Percentiles rank a stretch among this genome's conserved stretches.
These are phyloP conservation scores for Cryptococcus sp. DNA, from an alignment of 1,284 basidiomycete species.

Conservation along the genomic window DNA sequence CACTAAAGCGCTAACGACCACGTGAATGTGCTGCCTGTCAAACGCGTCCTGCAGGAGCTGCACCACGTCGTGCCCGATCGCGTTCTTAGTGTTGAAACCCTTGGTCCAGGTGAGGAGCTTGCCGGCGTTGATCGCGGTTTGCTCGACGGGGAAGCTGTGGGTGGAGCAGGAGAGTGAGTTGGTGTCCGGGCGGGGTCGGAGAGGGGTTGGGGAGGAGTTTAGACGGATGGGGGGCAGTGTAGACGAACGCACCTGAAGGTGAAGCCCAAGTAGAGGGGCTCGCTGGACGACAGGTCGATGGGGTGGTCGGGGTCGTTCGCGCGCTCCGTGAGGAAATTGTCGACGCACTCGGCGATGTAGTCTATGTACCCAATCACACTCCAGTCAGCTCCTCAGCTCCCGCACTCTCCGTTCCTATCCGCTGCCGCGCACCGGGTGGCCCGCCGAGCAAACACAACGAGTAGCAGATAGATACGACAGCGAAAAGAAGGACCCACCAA, in stretches of 20 bases:
- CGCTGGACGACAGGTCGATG: slow-evolving; percentile 39
- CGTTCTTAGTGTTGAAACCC: slow-evolving; percentile 86
- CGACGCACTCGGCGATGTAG: slow-evolving; percentile 94
- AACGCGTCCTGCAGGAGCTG: slow-evolving; percentile 89
- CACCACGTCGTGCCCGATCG: slow-evolving; percentile 88
- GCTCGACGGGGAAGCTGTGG: slow-evolving; percentile 85
- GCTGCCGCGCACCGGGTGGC: no score
- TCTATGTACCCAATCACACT: slow-evolving; percentile 56
- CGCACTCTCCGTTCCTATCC: no score
- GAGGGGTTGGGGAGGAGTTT: no score
- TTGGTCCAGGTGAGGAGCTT: slow-evolving; percentile 97
- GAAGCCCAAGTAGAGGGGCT: slow-evolving; percentile 74
- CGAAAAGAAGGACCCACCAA: slow-evolving; percentile 58
- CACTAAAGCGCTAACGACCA: slow-evolving; percentile 88
- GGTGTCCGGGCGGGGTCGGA: no score
- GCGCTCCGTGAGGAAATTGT: slow-evolving; percentile 81
- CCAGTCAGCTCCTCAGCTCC: no score
- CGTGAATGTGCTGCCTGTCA: slow-evolving; percentile 88
- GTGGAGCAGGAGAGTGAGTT: no score
- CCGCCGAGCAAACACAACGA: background rate
- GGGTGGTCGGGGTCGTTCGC: slow-evolving; percentile 40
- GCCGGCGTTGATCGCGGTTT: slow-evolving; percentile 85
- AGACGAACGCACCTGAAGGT: slow-evolving; percentile 75
- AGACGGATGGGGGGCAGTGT: background rate
- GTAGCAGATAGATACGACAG: background rate